Evolutionary conservation across 2,329 filamentous ascomycete species (phyloP), one percentile per base, ranked within the genome.

Genomic region (Neopestalotiopsis rosae): DNA sequence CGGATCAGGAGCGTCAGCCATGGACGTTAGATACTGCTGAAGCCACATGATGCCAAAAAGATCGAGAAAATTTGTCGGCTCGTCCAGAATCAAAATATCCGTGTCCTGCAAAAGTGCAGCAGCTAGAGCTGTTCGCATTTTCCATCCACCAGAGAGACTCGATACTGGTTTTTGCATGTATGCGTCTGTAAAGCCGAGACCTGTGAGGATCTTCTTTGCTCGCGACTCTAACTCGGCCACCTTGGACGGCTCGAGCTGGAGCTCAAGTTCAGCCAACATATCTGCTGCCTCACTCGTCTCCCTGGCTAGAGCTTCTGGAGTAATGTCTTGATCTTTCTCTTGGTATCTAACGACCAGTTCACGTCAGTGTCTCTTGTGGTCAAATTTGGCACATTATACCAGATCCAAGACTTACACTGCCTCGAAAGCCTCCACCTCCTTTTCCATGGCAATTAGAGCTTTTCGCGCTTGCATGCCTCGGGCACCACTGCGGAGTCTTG

Each of bases 31-130:
- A 75, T 94, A 91, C 13, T 87, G 87, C 76, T 97, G 91, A 1
- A 97, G 84, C 93, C 94, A 97, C 68, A 97, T 89, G 68, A 97
- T 94, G 1, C 92, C 93, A 0, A 94, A 86, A 0, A 97, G 83
- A 75, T 97, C 94, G 1, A 97, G 86, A 76, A 94, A 97, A 76
- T 97, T 97, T 42, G 94, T 97, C 0, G 94, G 94, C 77, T 97
- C 94, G 77, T 97, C 94, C 2, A 97, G 88, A 65, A 97, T 90
- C 69, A 97, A 84, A 2, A 97, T 89, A 72, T 97, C 93, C 0
- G 90, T 88, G 7, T 91, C 88, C 71, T 94, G 91, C 1, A 94
- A 87, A 4, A 97, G 84, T 0, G 89, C 88, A 3, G 84, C 83
- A 2, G 91, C 91, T 0, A 94, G 84, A 69, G 89, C 84, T 34